A percentile compares a stretch with the other conserved stretches of the same genome.
These are phyloP conservation scores for Aspergillus panamensis DNA, from an alignment of 495 filamentous ascomycete genomes.

Conservation along the genomic window DNA sequence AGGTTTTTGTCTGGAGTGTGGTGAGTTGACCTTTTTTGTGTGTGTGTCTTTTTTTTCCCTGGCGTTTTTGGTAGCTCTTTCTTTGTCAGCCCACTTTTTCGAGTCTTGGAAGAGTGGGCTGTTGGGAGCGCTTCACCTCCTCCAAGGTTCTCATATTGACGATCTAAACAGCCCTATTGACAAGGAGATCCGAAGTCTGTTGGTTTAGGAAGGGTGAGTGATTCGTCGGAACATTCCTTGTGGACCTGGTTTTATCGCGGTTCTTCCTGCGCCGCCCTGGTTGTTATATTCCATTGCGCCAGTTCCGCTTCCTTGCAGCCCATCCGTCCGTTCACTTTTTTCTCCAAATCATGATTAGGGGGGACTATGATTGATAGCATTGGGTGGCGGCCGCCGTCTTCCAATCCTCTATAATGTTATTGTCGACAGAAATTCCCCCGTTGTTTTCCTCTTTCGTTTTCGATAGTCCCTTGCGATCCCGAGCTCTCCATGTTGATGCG, in stretches of 20 bases:
- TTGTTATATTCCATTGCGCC: neutral
- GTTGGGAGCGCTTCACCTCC: constrained; percentile 31
- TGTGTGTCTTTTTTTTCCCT: constrained; percentile 15
- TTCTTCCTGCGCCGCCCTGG: neutral
- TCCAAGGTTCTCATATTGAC: constrained; percentile 38
- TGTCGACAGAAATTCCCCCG: neutral
- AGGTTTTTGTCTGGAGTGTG: constrained; percentile 15
- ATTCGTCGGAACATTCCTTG: constrained; percentile 10
- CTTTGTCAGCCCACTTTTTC: constrained; percentile 29
- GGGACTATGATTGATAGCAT: neutral
- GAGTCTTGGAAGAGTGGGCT: constrained; percentile 29
- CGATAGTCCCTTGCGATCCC: neutral
- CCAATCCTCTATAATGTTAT: neutral
- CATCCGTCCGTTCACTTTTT: neutral
- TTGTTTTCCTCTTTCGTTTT: neutral
- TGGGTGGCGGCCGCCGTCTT: neutral
- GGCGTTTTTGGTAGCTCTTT: constrained; percentile 11
- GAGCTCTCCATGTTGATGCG: constrained; percentile 2
- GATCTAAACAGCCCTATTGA: constrained; percentile 23
- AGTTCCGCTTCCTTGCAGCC: neutral
- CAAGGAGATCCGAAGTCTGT: constrained; percentile 22
- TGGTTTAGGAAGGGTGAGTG: constrained; percentile 33
- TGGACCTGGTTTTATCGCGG: constrained; percentile 13
- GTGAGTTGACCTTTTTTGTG: constrained; percentile 15
- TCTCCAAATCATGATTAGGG: neutral